Conservation (phyloP, 169 alveolate species). For the Plasmodium ovale region DNA sequence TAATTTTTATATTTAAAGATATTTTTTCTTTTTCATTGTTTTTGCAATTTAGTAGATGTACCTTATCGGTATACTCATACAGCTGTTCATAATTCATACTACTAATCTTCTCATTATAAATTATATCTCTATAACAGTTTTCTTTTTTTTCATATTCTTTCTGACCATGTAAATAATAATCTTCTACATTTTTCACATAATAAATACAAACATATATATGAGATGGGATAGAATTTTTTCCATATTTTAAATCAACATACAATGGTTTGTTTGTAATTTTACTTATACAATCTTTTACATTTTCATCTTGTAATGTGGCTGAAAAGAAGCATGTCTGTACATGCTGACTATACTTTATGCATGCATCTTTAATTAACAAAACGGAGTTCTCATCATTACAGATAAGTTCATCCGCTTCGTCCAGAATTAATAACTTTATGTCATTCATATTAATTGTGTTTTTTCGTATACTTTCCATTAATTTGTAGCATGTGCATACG, state of each 20-base stretch:
- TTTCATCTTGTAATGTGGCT: slow-evolving; percentile 78
- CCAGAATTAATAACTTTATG: slow-evolving; percentile 69
- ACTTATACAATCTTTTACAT: slow-evolving; percentile 71
- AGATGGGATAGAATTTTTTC: slow-evolving; percentile 74
- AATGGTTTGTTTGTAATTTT: slow-evolving; percentile 74
- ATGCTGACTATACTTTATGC: slow-evolving; percentile 43
- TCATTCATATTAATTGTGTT: slow-evolving; percentile 34
- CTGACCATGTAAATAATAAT: neutral
- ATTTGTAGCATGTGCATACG: slow-evolving; percentile 63
- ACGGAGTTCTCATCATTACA: slow-evolving; percentile 67
- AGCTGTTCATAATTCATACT: slow-evolving; percentile 27
- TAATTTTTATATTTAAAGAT: slow-evolving; percentile 72
- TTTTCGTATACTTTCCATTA: slow-evolving; percentile 40
- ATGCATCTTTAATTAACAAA: slow-evolving; percentile 30
- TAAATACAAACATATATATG: slow-evolving; percentile 77
- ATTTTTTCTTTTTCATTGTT: slow-evolving; percentile 23
- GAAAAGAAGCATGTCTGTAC: slow-evolving; percentile 77
- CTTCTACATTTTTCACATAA: slow-evolving; percentile 27
- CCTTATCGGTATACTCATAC: slow-evolving; percentile 77
- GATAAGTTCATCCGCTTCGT: slow-evolving; percentile 80
- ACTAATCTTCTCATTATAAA: slow-evolving; percentile 50
- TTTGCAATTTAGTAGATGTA: slow-evolving; percentile 28
- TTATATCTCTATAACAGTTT: slow-evolving; percentile 15
- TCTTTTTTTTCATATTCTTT: neutral
- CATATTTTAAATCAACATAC: slow-evolving; percentile 78